Evolutionary conservation across 2,329 filamentous ascomycete genomes (phyloP).

Genomic region (Penicillium sp.): DNA sequence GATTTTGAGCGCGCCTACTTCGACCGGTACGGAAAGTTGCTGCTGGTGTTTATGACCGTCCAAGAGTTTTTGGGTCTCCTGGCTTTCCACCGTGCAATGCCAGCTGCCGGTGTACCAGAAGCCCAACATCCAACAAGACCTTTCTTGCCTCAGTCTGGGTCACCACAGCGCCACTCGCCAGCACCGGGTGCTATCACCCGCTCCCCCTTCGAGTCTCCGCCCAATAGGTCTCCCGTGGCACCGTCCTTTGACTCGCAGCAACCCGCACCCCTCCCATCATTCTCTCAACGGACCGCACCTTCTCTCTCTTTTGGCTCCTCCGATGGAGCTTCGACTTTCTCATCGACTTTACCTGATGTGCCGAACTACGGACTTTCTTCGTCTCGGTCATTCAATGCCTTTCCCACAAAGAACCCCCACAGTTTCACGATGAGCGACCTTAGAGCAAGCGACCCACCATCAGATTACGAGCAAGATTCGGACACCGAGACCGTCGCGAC

Average conservation of each 20-base stretch:
- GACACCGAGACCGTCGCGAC: slow-evolving; percentile 39
- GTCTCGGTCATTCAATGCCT: slow-evolving; percentile 21
- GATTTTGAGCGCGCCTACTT: slow-evolving; percentile 35
- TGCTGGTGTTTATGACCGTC: slow-evolving; percentile 39
- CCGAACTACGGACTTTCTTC: slow-evolving; percentile 22
- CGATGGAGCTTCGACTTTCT: slow-evolving; percentile 20
- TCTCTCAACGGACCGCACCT: slow-evolving; percentile 25
- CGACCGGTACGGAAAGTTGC: slow-evolving; percentile 39
- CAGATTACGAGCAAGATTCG: slow-evolving; percentile 36
- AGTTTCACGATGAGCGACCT: slow-evolving; percentile 35
- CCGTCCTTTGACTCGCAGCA: slow-evolving; percentile 24
- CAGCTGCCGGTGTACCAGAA: slow-evolving; percentile 2
- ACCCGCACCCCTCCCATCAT: slow-evolving; percentile 24
- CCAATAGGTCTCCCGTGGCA: slow-evolving; percentile 11
- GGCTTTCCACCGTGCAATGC: slow-evolving; percentile 20
- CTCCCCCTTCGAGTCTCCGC: slow-evolving; percentile 14
- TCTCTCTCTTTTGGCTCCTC: slow-evolving; percentile 33
- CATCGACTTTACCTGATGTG: slow-evolving; percentile 23
- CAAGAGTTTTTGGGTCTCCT: slow-evolving; percentile 38
- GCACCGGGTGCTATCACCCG: slow-evolving; percentile 8
- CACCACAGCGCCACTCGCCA: slow-evolving; percentile 9
- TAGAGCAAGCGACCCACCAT: slow-evolving; percentile 31
- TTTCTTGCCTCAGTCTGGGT: slow-evolving; percentile 6
- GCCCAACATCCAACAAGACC: slow-evolving; percentile 7
- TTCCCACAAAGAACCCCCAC: slow-evolving; percentile 22